Percentiles rank a stretch among this genome's conserved stretches.
Conservation (phyloP, 805 yeast genomes). For the Clavispora vitiphila region DNA sequence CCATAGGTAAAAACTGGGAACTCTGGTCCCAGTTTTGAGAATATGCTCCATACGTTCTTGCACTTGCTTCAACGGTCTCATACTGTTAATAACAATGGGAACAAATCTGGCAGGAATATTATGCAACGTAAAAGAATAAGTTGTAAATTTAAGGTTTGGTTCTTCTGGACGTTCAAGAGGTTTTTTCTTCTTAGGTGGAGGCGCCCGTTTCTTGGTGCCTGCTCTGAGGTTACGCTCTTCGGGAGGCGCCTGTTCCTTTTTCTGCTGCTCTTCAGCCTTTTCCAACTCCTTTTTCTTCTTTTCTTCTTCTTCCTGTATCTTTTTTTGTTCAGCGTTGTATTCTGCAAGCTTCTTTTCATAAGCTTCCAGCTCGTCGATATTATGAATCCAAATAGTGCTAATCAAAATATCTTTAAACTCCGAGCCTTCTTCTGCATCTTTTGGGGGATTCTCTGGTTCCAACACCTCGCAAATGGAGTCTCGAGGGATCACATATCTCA, state of each 20-base stretch:
- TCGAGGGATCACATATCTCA: slow-evolving; percentile 71
- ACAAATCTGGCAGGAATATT: slow-evolving; percentile 64
- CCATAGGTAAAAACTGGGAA: slow-evolving; percentile 69
- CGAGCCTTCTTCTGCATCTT: slow-evolving; percentile 19
- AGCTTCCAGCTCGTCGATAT: slow-evolving; percentile 42
- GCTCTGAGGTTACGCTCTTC: slow-evolving; percentile 10
- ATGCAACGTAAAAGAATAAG: slow-evolving; percentile 60
- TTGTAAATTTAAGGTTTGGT: slow-evolving; percentile 48
- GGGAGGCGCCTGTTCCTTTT: slow-evolving; percentile 4
- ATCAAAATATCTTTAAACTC: slow-evolving; percentile 35
- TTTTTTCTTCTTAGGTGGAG: slow-evolving; percentile 8
- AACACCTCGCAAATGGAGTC: slow-evolving; percentile 66
- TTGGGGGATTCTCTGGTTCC: slow-evolving; percentile 18
- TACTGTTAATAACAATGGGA: slow-evolving; percentile 63
- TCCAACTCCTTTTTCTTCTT: slow-evolving; percentile 18
- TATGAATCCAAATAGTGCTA: slow-evolving; percentile 49
- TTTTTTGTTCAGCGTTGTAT: slow-evolving; percentile 24
- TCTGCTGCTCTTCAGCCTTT: slow-evolving; percentile 11
- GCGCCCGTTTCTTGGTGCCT: slow-evolving; percentile 11
- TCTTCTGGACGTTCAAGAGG: slow-evolving; percentile 29
- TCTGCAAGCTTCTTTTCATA: slow-evolving; percentile 34
- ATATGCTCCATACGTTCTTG: slow-evolving; percentile 57
- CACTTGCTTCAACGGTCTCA: slow-evolving; percentile 52
- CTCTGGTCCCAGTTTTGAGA: slow-evolving; percentile 54
- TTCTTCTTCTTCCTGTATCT: slow-evolving; percentile 23